Conservation (phyloP, 768 basidiomycete species). For the Mycena epipterygia region DNA sequence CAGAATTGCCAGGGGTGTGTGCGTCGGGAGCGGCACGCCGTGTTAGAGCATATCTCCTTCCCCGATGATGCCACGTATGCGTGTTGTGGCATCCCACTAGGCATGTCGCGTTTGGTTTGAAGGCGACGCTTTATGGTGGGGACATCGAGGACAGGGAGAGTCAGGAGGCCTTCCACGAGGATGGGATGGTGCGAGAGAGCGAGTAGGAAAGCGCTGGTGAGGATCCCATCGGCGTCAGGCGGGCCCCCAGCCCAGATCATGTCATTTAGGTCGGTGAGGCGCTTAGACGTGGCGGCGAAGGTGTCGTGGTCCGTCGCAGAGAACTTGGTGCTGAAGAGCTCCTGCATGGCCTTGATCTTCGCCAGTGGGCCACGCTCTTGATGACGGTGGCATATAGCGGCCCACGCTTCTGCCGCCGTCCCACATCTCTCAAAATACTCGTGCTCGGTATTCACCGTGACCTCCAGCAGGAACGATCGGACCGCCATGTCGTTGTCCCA, state of each 20-base stretch:
- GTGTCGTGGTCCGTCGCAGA: neutral
- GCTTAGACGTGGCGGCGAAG: neutral
- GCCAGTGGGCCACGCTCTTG: neutral
- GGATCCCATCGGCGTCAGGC: neutral
- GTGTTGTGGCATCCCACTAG: no score
- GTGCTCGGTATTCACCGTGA: neutral
- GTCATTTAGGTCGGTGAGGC: neutral
- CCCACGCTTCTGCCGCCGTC: neutral
- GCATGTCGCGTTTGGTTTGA: no score
- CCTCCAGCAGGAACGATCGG: neutral
- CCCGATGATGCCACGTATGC: neutral
- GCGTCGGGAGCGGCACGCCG: neutral
- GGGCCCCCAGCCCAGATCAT: neutral
- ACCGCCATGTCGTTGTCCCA: neutral
- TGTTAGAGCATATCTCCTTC: neutral
- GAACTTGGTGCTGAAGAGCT: neutral
- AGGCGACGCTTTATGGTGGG: no score
- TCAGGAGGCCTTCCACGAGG: neutral
- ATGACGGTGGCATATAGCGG: neutral
- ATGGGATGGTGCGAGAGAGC: neutral
- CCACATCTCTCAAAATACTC: neutral
- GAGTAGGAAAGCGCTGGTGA: neutral
- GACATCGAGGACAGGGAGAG: neutral
- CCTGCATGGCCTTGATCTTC: neutral
- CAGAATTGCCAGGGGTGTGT: neutral